Base-by-base conservation (phyloP, 169 alveolate genomes). In the Plasmodium yoelii region DNA sequence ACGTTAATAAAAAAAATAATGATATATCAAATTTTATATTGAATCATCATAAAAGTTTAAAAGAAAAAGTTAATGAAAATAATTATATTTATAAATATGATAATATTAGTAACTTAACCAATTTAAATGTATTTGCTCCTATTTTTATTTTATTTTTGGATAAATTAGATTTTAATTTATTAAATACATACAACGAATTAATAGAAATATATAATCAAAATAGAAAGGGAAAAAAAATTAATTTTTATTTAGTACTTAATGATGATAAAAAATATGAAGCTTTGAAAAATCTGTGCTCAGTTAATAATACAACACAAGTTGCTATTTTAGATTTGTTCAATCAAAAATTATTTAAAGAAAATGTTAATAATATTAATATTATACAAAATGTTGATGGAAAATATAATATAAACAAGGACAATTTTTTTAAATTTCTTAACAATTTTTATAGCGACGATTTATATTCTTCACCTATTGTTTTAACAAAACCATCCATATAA, bases 211-310 rank as follows among this genome's bases (percentile, higher is more conserved):
- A 77, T 63, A 77, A 64, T 77, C 63, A 77, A 57, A 77, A 77
- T 46, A 77, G 88, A 77, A 77, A 77, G 46, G 88, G 88, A 24
- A 77, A 77, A 68, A 77, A 64, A 77, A 77, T 77, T 46, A 77
- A 77, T 15, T 77, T 77, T 39, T 77, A 77, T 57, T 77, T 77
- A n/a, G 44, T 77, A 7, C 70, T 51, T n/a, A 77, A 65, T 2
- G 65, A 77, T 24, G 75, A 77, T 63, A 77, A 77, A 77, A 77
- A 77, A 57, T 77, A 77, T 46, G 88, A 77, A 10, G 77, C 88
- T 9, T 63, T 77, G 39, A 77, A 77, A 26, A 77, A 77, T 22
- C 46, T 77, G 18, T 77, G 88, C 28, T 42, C 88, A 47, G 59
- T 77, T 18, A 55, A 77, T 57, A 47, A 57, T 59, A 47, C 88